Percentiles rank a stretch among this genome's conserved stretches.
These are phyloP conservation scores for Metschnikowia vanudenii DNA, from an alignment of 805 yeast species.

Conservation along the genomic window DNA sequence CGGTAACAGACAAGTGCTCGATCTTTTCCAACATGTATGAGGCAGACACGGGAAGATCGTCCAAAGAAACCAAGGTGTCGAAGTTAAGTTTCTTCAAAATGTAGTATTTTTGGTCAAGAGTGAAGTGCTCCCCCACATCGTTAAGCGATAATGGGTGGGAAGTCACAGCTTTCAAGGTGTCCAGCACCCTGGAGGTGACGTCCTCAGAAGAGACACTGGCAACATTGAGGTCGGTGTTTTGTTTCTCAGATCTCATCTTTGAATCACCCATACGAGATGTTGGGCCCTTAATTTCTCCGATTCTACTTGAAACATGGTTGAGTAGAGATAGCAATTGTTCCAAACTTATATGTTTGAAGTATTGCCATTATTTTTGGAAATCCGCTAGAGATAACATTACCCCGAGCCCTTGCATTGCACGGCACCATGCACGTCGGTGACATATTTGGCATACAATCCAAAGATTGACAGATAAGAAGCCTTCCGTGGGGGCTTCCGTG, in stretches of 20 bases:
- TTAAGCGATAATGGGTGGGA: conserved; percentile 26
- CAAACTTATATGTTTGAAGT: neutral
- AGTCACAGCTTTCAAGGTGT: conserved; percentile 20
- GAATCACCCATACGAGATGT: too few relatives aligned
- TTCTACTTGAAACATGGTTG: too few relatives aligned
- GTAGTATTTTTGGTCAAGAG: conserved; percentile 28
- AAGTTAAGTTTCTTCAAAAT: conserved; percentile 29
- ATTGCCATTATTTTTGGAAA: neutral
- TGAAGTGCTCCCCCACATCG: conserved; percentile 26
- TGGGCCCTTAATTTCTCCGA: too few relatives aligned
- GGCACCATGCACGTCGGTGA: conserved; percentile 4
- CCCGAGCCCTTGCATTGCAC: conserved; percentile 3
- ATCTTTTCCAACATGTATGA: conserved; percentile 44
- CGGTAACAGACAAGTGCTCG: conserved; percentile 32
- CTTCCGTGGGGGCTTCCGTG: too few relatives aligned
- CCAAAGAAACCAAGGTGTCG: conserved; percentile 27
- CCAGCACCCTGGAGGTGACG: conserved; percentile 10
- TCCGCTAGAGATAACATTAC: neutral
- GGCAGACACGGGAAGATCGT: conserved; percentile 32
- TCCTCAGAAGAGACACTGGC: conserved; percentile 4
- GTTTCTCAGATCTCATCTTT: conserved; percentile 3
- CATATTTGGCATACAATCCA: too few relatives aligned
- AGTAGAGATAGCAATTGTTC: neutral
- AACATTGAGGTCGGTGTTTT: conserved; percentile 1
- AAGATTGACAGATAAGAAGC: too few relatives aligned